Conservation (phyloP, 768 basidiomycete species). For the Holtermannia corniformis region DNA sequence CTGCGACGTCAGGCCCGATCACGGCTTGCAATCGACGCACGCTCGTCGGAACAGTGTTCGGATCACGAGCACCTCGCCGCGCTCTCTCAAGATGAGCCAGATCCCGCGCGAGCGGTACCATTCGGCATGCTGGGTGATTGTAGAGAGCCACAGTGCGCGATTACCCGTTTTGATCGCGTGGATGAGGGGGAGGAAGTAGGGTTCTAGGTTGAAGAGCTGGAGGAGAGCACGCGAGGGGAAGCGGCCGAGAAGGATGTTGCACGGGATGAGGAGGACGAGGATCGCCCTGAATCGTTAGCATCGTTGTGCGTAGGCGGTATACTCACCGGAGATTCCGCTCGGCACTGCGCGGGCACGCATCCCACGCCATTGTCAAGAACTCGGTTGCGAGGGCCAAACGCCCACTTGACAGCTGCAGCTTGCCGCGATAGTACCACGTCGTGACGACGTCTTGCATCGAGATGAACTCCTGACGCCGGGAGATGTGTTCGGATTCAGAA, state of each 20-base stretch:
- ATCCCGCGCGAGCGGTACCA: constrained; percentile 26
- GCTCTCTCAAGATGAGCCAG: constrained; percentile 32
- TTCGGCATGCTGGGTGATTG: constrained; percentile 16
- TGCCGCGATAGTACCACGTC: background rate
- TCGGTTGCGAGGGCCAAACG: background rate
- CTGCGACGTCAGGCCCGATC: background rate
- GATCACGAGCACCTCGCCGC: constrained; percentile 34
- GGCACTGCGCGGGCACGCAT: background rate
- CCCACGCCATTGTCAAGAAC: background rate
- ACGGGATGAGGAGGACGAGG: constrained; percentile 27
- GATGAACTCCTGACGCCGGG: background rate
- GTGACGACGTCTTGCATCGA: background rate
- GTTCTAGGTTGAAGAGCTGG: constrained; percentile 13
- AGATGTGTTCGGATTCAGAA: background rate
- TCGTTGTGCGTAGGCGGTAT: background rate
- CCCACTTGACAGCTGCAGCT: background rate
- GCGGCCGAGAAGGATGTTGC: constrained; percentile 26
- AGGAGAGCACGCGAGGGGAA: constrained; percentile 15
- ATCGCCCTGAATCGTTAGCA: constrained; percentile 17
- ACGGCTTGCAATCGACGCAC: background rate
- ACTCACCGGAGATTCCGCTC: background rate
- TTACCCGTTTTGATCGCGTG: constrained; percentile 22
- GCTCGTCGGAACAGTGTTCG: constrained; percentile 22
- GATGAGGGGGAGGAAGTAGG: constrained; percentile 19
- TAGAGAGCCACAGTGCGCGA: constrained; percentile 18